Evolutionary conservation across 2,329 filamentous ascomycete genomes (phyloP).

Genomic region (Fusarium hostae): DNA sequence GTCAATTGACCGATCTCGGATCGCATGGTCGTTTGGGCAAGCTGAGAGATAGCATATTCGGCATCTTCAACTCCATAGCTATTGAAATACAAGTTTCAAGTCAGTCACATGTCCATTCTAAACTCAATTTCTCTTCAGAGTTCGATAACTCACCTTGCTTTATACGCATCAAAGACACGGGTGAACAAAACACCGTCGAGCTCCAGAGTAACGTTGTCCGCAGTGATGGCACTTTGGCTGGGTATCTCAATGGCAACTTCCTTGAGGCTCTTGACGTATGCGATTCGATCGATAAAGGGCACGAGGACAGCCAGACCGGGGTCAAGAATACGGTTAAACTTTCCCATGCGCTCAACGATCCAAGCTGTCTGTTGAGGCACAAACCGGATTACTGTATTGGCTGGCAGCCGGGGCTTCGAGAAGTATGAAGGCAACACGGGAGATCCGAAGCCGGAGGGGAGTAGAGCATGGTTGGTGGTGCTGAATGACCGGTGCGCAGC

Average conservation of each 20-base stretch:
- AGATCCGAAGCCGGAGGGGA: constrained; percentile 49
- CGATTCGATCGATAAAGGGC: constrained; percentile 93
- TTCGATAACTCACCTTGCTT: constrained; percentile 77
- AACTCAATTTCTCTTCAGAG: neutral
- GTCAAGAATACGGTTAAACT: constrained; percentile 92
- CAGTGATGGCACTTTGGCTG: constrained; percentile 96
- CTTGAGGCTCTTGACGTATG: constrained; percentile 98
- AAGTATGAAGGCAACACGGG: constrained; percentile 77
- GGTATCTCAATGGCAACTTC: constrained; percentile 97
- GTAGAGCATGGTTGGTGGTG: constrained; percentile 47
- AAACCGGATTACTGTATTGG: constrained; percentile 95
- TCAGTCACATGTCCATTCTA: constrained; percentile 8
- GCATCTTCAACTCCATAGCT: constrained; percentile 99
- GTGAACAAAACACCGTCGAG: constrained; percentile 97
- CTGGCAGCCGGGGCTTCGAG: constrained; percentile 77
- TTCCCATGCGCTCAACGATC: constrained; percentile 99
- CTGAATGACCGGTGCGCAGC: constrained; percentile 45
- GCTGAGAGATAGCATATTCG: constrained; percentile 97
- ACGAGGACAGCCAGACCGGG: constrained; percentile 90
- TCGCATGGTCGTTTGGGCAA: constrained; percentile 98
- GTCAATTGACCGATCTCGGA: constrained; percentile 97
- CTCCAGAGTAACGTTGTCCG: constrained; percentile 97
- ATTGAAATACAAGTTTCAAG: neutral
- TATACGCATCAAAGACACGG: constrained; percentile 96
- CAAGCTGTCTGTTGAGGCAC: constrained; percentile 99